A percentile compares a stretch with the other conserved stretches of the same genome.
These are phyloP conservation scores for Neofusicoccum sp. DNA, from an alignment of 2,329 filamentous ascomycete species.

Conservation along the genomic window DNA sequence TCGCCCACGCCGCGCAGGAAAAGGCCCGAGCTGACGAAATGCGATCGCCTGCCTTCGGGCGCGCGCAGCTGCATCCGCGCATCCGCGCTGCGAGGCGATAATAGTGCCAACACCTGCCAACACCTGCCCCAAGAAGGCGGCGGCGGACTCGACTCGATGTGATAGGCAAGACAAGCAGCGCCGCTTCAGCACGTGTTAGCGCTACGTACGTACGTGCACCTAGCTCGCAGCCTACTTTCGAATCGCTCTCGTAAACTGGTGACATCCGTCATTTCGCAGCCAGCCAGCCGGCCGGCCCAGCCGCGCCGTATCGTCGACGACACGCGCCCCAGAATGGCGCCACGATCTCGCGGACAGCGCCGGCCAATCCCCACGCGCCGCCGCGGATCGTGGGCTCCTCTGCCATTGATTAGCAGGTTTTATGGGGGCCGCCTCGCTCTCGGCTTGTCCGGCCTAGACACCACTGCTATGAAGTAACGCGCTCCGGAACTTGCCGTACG, in stretches of 20 bases:
- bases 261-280: neutral
- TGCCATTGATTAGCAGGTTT: neutral
- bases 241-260: neutral
- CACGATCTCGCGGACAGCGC: no score
- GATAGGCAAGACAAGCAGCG: no score
- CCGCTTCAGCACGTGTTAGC: no score
- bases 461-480: neutral
- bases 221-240: neutral
- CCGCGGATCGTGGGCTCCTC: neutral
- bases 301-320: no score
- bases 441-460: neutral
- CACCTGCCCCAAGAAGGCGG: no score
- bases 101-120: no score
- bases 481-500: neutral
- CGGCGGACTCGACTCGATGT: no score
- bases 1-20: no score
- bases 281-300: no score
- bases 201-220: neutral
- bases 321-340: no score
- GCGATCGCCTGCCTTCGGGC: neutral
- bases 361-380: neutral
- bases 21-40: neutral
- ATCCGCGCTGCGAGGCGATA: neutral
- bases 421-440: neutral
- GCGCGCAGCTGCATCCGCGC: slow-evolving; percentile 4